A percentile compares a stretch with the other conserved stretches of the same genome.
Conservation (phyloP, 2,329 filamentous ascomycete species). For the Geoglossum cookeanum region DNA sequence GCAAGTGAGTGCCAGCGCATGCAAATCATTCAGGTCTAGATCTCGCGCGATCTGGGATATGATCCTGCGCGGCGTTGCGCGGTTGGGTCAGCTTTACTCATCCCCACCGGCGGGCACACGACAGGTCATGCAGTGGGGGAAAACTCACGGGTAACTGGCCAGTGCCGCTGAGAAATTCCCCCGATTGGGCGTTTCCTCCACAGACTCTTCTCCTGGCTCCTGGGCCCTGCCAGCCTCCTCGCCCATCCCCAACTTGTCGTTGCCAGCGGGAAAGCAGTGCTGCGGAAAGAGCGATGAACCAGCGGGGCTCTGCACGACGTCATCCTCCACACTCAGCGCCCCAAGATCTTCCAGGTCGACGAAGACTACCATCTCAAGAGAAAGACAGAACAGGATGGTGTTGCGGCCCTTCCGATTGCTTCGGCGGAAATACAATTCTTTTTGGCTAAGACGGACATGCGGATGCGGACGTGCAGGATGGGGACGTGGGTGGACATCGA, state of each 20-base stretch:
- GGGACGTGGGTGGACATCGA: background rate
- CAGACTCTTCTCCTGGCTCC: background rate
- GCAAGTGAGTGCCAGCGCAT: conserved; percentile 66
- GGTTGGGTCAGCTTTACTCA: too few relatives aligned
- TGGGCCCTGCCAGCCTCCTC: background rate
- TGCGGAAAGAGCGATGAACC: background rate
- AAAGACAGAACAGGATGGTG: background rate
- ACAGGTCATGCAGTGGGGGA: conserved; percentile 8
- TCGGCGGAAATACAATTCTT: background rate
- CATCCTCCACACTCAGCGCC: background rate
- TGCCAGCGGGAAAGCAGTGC: background rate
- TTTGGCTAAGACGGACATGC: background rate
- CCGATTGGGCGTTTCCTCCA: conserved; percentile 28
- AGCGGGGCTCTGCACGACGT: background rate
- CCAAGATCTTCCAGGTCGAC: background rate
- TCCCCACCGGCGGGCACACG: too few relatives aligned
- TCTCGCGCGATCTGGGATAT: conserved; percentile 53
- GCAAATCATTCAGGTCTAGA: conserved; percentile 74
- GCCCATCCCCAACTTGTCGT: background rate
- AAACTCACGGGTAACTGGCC: conserved; percentile 49
- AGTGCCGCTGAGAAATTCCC: conserved; percentile 42
- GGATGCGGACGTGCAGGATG: background rate
- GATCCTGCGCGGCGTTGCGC: conserved; percentile 35
- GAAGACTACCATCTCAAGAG: background rate
- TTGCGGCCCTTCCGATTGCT: background rate